These are phyloP conservation scores for Pontederia paniculata DNA, from an alignment of 176 grass and related monocot species.

Conservation along the genomic window DNA sequence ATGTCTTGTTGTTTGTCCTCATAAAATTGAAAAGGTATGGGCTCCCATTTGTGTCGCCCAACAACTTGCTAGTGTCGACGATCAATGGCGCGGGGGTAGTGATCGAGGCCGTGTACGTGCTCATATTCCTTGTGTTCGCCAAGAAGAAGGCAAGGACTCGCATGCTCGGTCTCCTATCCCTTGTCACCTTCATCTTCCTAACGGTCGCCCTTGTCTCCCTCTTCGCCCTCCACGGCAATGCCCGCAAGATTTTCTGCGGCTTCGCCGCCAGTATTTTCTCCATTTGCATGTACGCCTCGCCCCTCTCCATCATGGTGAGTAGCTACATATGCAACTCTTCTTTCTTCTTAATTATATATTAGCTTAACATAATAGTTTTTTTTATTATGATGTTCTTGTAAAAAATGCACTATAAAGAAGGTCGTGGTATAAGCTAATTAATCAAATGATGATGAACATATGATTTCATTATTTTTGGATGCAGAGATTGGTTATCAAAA, in stretches of 20 bases:
- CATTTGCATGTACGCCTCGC: conserved; percentile 97
- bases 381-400: too few relatives aligned
- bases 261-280: conserved; percentile 78
- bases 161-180: conserved; percentile 48
- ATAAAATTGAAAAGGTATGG: too few relatives aligned
- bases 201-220: conserved; percentile 54
- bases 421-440: too few relatives aligned
- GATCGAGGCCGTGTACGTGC: conserved; percentile 79
- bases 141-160: conserved; percentile 21
- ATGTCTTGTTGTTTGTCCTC: too few relatives aligned
- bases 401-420: too few relatives aligned
- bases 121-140: conserved; percentile 81
- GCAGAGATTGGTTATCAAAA: conserved; percentile 97
- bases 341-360: too few relatives aligned
- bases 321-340: not conserved
- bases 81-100: conserved; percentile 72
- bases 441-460: too few relatives aligned
- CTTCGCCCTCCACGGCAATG: conserved; percentile 52
- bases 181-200: conserved; percentile 51
- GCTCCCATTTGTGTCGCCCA: conserved; percentile 70
- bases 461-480: not conserved
- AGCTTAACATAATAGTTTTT: too few relatives aligned
- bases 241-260: conserved; percentile 84
- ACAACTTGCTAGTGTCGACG: conserved; percentile 84
- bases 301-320: conserved; percentile 89